Evolutionary conservation across 2,329 filamentous ascomycete species (phyloP).

Genomic region (Geosmithia morbida): DNA sequence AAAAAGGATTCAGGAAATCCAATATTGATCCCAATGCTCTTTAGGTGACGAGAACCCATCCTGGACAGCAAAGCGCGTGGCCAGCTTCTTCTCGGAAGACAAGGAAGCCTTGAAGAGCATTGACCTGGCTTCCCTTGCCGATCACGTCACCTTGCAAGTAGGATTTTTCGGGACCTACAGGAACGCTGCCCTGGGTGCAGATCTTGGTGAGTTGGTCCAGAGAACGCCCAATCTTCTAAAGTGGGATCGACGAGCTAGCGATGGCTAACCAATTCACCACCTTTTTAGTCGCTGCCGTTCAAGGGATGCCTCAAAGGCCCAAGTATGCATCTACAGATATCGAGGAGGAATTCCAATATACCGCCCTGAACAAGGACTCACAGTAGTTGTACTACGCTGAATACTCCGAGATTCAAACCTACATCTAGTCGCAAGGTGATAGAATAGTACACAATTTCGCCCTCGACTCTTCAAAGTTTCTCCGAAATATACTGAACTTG

Average conservation of each 20-base stretch:
- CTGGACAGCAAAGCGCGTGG: conserved; percentile 8
- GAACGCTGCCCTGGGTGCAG: conserved; percentile 3
- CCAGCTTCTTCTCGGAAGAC: conserved; percentile 7
- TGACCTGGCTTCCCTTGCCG: conserved; percentile 7
- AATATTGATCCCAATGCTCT: not conserved
- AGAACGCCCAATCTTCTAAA: too few relatives aligned
- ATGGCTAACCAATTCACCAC: not conserved
- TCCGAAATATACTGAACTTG: too few relatives aligned
- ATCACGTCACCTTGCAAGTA: conserved; percentile 7
- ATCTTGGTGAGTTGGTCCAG: not conserved
- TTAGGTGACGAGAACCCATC: conserved; percentile 10
- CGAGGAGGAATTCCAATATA: not conserved
- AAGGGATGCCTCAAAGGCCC: not conserved
- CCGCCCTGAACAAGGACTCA: too few relatives aligned
- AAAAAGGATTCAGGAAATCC: not conserved
- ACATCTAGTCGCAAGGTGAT: too few relatives aligned
- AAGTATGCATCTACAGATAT: not conserved
- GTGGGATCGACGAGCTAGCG: not conserved
- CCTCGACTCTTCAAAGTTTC: too few relatives aligned
- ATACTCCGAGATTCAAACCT: too few relatives aligned
- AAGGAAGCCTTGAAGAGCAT: not conserved
- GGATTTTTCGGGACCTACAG: conserved; percentile 14
- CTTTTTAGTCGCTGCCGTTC: not conserved
- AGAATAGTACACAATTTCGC: too few relatives aligned
- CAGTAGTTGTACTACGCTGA: too few relatives aligned